These are phyloP conservation scores for Tetraselmis striata DNA, from an alignment of 139 green algal species.

Conservation along the genomic window DNA sequence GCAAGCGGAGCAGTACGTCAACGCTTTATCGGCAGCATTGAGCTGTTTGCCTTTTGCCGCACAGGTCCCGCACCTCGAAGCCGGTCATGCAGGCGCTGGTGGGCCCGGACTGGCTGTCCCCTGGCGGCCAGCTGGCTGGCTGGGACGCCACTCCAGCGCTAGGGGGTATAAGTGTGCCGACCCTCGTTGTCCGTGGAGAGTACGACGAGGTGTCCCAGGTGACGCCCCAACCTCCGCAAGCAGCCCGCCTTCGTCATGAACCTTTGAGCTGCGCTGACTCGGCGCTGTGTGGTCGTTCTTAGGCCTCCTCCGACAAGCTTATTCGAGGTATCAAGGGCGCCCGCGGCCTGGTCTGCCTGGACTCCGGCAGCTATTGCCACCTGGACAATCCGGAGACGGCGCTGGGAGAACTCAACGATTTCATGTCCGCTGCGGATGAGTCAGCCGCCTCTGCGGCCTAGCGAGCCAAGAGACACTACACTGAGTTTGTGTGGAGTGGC, in stretches of 20 bases:
- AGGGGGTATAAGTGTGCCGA: neutral
- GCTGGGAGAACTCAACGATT: neutral
- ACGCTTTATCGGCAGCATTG: too few relatives aligned
- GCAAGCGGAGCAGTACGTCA: too few relatives aligned
- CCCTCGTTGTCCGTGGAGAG: neutral
- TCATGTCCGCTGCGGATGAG: neutral
- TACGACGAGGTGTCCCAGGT: neutral
- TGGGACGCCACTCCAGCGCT: neutral
- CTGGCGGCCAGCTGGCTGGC: neutral
- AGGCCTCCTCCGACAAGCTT: neutral
- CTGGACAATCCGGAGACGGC: neutral
- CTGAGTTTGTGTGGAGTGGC: too few relatives aligned
- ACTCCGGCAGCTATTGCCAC: neutral
- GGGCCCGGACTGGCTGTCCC: neutral
- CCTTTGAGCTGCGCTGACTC: too few relatives aligned
- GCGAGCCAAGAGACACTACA: too few relatives aligned
- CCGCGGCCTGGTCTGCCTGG: neutral
- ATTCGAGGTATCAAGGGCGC: neutral
- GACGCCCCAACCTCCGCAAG: too few relatives aligned
- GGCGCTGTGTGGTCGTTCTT: neutral
- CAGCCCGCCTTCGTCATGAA: too few relatives aligned
- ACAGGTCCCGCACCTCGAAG: neutral
- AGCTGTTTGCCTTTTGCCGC: too few relatives aligned
- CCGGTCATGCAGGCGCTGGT: neutral
- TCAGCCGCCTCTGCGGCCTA: neutral